Percentiles rank a stretch among this genome's conserved stretches.
Conservation (phyloP, 2,329 filamentous ascomycete genomes). For the Pseudocercospora cruenta region DNA sequence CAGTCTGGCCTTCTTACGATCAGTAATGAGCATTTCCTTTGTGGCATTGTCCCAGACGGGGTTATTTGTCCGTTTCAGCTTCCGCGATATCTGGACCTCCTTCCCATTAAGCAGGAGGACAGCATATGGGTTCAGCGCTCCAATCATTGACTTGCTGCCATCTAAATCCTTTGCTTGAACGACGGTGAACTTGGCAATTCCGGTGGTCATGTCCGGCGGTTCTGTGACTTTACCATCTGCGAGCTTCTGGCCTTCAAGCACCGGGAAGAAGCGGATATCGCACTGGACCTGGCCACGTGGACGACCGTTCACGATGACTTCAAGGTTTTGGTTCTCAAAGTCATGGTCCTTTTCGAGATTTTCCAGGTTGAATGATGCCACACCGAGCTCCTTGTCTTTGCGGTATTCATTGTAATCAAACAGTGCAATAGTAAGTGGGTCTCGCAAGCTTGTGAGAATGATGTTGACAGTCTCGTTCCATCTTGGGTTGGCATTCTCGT, state of each 20-base stretch:
- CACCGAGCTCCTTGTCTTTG: conserved; percentile 93
- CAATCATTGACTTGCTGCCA: conserved; percentile 86
- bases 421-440: conserved; percentile 80
- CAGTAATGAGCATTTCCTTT: conserved; percentile 93
- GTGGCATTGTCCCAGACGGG: conserved; percentile 92
- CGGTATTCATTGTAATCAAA: conserved; percentile 95
- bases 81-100: conserved; percentile 85
- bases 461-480: conserved; percentile 98
- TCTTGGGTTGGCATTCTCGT: conserved; percentile 80
- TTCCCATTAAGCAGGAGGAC: conserved; percentile 87
- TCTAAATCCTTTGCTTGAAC: conserved; percentile 97
- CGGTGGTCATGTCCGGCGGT: conserved; percentile 85
- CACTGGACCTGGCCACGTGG: conserved; percentile 76
- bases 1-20: conserved; percentile 85
- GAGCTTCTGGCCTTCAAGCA: conserved; percentile 72
- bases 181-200: conserved; percentile 89
- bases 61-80: conserved; percentile 95
- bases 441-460: conserved; percentile 87
- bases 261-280: conserved; percentile 94
- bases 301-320: conserved; percentile 83
- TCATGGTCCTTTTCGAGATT: conserved; percentile 75
- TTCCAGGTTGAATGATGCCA: conserved; percentile 83
- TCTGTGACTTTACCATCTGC: conserved; percentile 79
- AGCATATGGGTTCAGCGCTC: conserved; percentile 88
- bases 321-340: conserved; percentile 82